A percentile compares a stretch with the other conserved stretches of the same genome.
phyloP scores from a whole-genome alignment of 1,284 basidiomycete genomes.

The Schizophyllum commune region DNA sequence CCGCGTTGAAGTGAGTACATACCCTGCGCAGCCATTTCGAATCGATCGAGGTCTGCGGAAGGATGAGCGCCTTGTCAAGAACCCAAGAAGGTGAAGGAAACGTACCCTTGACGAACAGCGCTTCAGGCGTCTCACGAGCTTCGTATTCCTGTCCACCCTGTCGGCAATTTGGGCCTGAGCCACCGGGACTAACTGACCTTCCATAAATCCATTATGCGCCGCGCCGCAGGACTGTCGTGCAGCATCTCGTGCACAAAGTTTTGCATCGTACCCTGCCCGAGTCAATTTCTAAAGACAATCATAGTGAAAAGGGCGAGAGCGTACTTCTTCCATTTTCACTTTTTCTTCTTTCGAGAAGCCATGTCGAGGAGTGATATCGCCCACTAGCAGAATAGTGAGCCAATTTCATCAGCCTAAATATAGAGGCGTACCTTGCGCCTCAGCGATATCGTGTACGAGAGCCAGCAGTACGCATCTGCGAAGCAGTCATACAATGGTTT shows the following conservation, averaged over 20 bases:
- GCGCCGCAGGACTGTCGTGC: slow-evolving; percentile 71
- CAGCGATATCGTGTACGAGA: slow-evolving; percentile 92
- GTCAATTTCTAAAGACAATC: background rate
- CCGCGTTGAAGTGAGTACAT: slow-evolving; percentile 3
- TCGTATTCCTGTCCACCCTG: slow-evolving; percentile 75
- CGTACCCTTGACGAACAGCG: slow-evolving; percentile 86
- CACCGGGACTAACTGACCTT: slow-evolving; percentile 40
- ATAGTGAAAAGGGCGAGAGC: background rate
- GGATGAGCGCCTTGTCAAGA: too few relatives aligned
- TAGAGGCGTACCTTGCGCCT: slow-evolving; percentile 65
- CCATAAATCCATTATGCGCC: slow-evolving; percentile 77
- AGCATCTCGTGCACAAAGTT: slow-evolving; percentile 89
- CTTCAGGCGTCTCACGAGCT: slow-evolving; percentile 72
- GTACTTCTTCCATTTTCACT: slow-evolving; percentile 61
- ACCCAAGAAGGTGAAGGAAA: too few relatives aligned
- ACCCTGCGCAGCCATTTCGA: slow-evolving; percentile 90
- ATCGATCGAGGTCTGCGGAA: slow-evolving; percentile 82
- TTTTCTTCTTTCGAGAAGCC: slow-evolving; percentile 82
- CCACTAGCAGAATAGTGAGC: slow-evolving; percentile 53
- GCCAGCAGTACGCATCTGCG: slow-evolving; percentile 83
- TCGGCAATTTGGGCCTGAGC: background rate
- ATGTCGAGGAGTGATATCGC: slow-evolving; percentile 90
- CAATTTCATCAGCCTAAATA: background rate
- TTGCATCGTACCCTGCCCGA: slow-evolving; percentile 75
- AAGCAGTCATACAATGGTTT: background rate